Evolutionary conservation across 1,284 basidiomycete genomes (phyloP).

Genomic region (Marasmius fiardii): DNA sequence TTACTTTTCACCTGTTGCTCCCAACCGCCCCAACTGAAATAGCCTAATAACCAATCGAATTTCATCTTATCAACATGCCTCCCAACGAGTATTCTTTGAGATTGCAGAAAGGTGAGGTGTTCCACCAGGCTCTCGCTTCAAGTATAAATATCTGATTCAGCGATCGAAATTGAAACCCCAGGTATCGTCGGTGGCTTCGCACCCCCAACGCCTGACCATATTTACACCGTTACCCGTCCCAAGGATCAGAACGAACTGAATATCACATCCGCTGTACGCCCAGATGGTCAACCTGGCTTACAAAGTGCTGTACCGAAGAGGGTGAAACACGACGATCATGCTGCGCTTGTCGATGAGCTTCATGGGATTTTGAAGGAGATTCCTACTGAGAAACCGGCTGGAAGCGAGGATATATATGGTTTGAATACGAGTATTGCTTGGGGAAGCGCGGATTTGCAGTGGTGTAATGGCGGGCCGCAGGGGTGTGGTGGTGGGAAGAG

Average conservation of each 20-base stretch:
- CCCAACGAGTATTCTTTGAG: slow-evolving; percentile 34
- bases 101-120: slow-evolving; percentile 34
- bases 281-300: slow-evolving; percentile 43
- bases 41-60: too few species aligned
- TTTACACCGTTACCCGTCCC: slow-evolving; percentile 47
- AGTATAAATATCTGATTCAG: not conserved
- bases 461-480: slow-evolving; percentile 59
- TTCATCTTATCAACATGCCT: slow-evolving; percentile 31
- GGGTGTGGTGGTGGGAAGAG: slow-evolving; percentile 56
- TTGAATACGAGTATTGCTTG: slow-evolving; percentile 64
- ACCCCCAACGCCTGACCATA: slow-evolving; percentile 56
- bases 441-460: slow-evolving; percentile 52
- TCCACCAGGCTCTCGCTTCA: not conserved
- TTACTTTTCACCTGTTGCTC: too few species aligned
- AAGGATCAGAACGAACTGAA: slow-evolving; percentile 34
- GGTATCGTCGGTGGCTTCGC: slow-evolving; percentile 75
- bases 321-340: slow-evolving; percentile 34
- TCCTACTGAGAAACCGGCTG: slow-evolving; percentile 56
- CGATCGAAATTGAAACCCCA: slow-evolving; percentile 22
- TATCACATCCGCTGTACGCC: slow-evolving; percentile 45
- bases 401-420: slow-evolving; percentile 68
- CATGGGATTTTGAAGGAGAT: slow-evolving; percentile 52
- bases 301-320: slow-evolving; percentile 41
- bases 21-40: not conserved
- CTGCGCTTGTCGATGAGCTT: slow-evolving; percentile 51